Base-by-base conservation (phyloP, 202 grass and related monocot genomes). In the Bolboschoenoplectus hybrid region DNA sequence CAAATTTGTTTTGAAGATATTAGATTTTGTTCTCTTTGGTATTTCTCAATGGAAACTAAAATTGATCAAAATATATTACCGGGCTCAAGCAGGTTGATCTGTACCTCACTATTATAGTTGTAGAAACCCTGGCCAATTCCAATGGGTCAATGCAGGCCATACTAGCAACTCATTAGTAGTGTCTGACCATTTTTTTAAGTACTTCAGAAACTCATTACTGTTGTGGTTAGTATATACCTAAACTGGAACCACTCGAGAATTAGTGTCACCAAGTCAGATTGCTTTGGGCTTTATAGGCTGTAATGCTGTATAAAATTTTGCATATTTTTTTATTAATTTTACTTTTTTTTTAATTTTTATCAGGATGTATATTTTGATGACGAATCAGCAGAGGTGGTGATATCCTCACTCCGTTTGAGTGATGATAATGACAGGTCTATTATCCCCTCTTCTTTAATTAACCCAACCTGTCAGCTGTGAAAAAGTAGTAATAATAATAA, bases 351-450 rank as follows among this genome's bases (percentile, higher is more conserved):
- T 32, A 52, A 35, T 72, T 34, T 60, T 63, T 81, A 82, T 75
- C 86, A 99, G 97, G 97, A 99, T 87, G 95, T 95, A 60, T 95
- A 97, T 81, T 97, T 95, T 81, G 91, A 97, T 87, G 92, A 97
- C 35, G 92, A 97, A 81, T 95, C 95, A 77, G 95, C 95, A 76
- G 95, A 97, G 81, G 95, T 97, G 56, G 94, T 97, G 50, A 97
- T 95, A 88, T 93, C 91, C 63, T 97, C 95, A 13, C 85, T 97
- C n/a, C 92, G 95, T 58, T 46, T 97, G 83, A 93, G 95, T 76
- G 95, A 97, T 50, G 95, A 97, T 13, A 89, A 91, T 81, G 95
- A 97, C 0, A 77, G 95, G 95, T 97, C 88, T 85, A 84, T 90
- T 68, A 20, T 46, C 47, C 70, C 71, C 63, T 69, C 50, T 82